phyloP scores from a whole-genome alignment of 2,329 filamentous ascomycete species.

The Fusarium dlaminii region DNA sequence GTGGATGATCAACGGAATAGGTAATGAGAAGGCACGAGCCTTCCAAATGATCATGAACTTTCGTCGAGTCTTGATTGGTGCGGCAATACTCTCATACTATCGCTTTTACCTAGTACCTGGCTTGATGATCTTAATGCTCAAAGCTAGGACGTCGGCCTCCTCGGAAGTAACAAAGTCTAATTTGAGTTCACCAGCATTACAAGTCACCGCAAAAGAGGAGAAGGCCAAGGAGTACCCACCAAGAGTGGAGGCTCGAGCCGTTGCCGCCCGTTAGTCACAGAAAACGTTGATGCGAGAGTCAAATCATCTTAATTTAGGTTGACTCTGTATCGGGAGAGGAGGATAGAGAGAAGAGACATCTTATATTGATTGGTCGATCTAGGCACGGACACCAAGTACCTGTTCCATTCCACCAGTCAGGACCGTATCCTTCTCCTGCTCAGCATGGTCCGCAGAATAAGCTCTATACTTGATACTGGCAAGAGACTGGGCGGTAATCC shows the following conservation, averaged over 20 bases:
- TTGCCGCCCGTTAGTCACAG: background rate
- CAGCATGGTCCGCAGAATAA: background rate
- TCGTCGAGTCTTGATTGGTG: background rate
- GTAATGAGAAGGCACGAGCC: too few relatives aligned
- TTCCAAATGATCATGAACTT: background rate
- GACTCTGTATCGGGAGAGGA: background rate
- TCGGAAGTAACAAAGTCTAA: background rate
- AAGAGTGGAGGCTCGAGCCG: background rate
- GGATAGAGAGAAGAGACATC: background rate
- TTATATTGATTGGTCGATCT: background rate
- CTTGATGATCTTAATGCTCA: background rate
- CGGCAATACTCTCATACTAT: background rate
- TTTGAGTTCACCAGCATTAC: background rate
- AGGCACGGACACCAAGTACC: background rate
- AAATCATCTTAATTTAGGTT: background rate
- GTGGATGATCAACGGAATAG: too few relatives aligned
- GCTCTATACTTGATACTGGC: background rate
- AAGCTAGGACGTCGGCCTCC: too few relatives aligned
- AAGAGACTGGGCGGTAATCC: background rate
- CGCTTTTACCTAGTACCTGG: too few relatives aligned
- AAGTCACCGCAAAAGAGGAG: background rate
- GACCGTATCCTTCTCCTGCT: background rate
- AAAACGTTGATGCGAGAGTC: background rate
- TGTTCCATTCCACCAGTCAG: background rate
- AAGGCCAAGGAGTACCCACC: background rate